Evolutionary conservation across 106 monocot species (phyloP), one percentile per base, ranked within the genome.

Genomic region (Hemerocallis citrina): DNA sequence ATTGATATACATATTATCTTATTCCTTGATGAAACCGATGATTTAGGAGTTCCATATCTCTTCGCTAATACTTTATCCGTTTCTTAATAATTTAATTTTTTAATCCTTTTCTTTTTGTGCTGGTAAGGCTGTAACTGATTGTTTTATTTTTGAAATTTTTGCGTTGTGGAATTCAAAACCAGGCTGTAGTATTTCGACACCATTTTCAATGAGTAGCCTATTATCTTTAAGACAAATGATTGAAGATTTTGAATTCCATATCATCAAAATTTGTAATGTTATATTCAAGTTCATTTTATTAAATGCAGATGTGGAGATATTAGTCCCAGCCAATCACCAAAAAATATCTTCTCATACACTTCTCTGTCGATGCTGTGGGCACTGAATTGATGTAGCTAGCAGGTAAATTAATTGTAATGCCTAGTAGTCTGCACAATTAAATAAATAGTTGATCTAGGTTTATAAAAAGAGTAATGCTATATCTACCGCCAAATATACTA

Each of bases 331-430:
- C 79, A 8, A 72, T 93, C 31, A 64, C 68, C n/a, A 68, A 50
- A 61, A 89, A 82, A 56, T 60, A 56, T 59, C 55, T 89, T 34
- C 44, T 77, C 22, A 27, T 82, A 52, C 70, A 89, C 74, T 93
- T 79, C 52, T 12, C 57, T 16, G 89, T 93, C 15, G 89, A 93
- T 70, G 85, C 93, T 42, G 81, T 93, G 59, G 89, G 89, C 44
- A 85, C 76, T 44, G 76, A 93, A 47, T 45, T 93, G 56, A 85
- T 93, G 72, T 88, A 77, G 32, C 24, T 16, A 48, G 51, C 50
- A 65, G 64, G 64, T 51, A 48, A 62, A 22, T 22, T 62, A 29
- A n/a, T 28, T 50, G 12, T 34, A 57, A 20, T 34, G 7, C 29
- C n/a, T n/a, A 31, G 35, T 0, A 8, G 0, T 1, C 35, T 9